Conservation (phyloP, 139 green algal species). For the Deuterostichococcus epilithicus region DNA sequence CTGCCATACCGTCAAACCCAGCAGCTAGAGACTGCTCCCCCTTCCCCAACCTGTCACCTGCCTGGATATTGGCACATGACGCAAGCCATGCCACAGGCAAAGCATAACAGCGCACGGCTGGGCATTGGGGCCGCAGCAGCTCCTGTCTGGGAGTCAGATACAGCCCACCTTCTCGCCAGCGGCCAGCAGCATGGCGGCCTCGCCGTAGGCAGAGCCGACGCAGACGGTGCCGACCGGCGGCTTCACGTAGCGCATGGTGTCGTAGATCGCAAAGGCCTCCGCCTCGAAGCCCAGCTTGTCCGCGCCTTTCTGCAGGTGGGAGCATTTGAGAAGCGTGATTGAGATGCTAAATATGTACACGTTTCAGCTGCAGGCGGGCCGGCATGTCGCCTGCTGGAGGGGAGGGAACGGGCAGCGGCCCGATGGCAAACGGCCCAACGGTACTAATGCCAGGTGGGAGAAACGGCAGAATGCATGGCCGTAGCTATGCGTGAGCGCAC, state of each 20-base stretch:
- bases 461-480: too few species aligned
- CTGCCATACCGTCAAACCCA: too few species aligned
- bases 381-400: background rate
- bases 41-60: too few species aligned
- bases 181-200: constrained; percentile 93
- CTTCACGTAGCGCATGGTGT: constrained; percentile 95
- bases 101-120: too few species aligned
- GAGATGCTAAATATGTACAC: background rate
- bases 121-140: background rate
- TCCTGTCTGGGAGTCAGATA: background rate
- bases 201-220: constrained; percentile 92
- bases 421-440: too few species aligned
- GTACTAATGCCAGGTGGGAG: too few species aligned
- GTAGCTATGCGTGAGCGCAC: background rate
- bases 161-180: constrained; percentile 70
- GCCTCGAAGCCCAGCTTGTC: constrained; percentile 96
- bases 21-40: too few species aligned
- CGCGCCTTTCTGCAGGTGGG: constrained; percentile 69
- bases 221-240: constrained; percentile 84
- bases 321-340: background rate
- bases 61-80: too few species aligned
- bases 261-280: constrained; percentile 97
- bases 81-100: too few species aligned
- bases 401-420: background rate
- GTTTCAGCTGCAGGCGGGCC: too few species aligned